phyloP scores from a whole-genome alignment of 805 yeast genomes.

The Torulaspora indica region DNA sequence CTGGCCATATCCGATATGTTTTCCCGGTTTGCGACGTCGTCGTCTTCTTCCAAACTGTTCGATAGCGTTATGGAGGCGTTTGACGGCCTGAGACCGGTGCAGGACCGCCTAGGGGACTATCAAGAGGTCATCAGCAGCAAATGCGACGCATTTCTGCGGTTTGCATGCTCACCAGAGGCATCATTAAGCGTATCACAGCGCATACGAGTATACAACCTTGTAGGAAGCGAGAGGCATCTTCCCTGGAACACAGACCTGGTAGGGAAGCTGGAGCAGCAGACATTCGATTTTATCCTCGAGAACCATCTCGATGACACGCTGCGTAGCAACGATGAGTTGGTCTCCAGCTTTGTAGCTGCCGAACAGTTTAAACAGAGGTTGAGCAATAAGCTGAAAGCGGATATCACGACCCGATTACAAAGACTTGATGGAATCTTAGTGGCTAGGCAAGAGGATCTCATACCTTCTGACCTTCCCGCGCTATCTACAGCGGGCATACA shows the following conservation, averaged over 20 bases:
- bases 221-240: constrained; percentile 1
- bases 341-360: constrained; percentile 14
- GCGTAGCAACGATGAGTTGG: constrained; percentile 9
- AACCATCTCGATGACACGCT: constrained; percentile 14
- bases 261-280: constrained; percentile 5
- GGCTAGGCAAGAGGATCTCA: neutral
- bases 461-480: constrained; percentile 1
- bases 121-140: constrained; percentile 11
- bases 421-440: constrained; percentile 7
- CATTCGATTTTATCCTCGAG: constrained; percentile 16
- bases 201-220: constrained; percentile 18
- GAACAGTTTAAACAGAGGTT: constrained; percentile 12
- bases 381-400: constrained; percentile 10
- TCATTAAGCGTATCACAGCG: constrained; percentile 20
- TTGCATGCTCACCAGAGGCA: constrained; percentile 11
- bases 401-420: constrained; percentile 9
- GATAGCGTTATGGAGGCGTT: constrained; percentile 20
- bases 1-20: constrained; percentile 23
- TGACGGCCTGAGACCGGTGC: constrained; percentile 4
- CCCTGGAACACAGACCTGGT: constrained; percentile 16
- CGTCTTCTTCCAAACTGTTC: constrained; percentile 14
- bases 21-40: constrained; percentile 18
- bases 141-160: constrained; percentile 14
- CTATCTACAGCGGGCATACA: constrained; percentile 3
- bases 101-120: constrained; percentile 3